These are phyloP conservation scores for Penicillium turbatum DNA, from an alignment of 495 filamentous ascomycete species.

Conservation along the genomic window DNA sequence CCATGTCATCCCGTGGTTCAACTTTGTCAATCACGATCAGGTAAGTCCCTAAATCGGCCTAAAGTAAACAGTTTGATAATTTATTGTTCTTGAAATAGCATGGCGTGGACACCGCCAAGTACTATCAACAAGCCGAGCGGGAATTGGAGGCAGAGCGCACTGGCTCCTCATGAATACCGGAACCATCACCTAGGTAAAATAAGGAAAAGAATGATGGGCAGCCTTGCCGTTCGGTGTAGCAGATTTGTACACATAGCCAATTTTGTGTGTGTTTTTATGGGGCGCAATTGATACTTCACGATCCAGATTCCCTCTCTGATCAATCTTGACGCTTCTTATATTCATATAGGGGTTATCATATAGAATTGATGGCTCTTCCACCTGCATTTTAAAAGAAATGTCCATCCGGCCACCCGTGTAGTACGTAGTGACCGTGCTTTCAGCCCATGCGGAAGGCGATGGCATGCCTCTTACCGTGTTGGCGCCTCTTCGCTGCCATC, in stretches of 20 bases:
- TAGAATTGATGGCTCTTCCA: neutral
- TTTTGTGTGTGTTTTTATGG: slow-evolving; percentile 20
- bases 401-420: neutral
- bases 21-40: slow-evolving; percentile 93
- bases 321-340: neutral
- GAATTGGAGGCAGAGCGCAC: slow-evolving; percentile 77
- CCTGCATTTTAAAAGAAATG: neutral
- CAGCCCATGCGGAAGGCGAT: too few species aligned
- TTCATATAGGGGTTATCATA: neutral
- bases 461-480: neutral
- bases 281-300: slow-evolving; percentile 26
- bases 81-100: slow-evolving; percentile 53
- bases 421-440: neutral
- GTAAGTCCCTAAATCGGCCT: slow-evolving; percentile 31
- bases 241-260: slow-evolving; percentile 32
- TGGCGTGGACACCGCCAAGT: slow-evolving; percentile 96
- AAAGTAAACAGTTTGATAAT: neutral
- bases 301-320: slow-evolving; percentile 19
- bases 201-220: neutral
- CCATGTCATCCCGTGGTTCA: slow-evolving; percentile 89
- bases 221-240: slow-evolving; percentile 13
- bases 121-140: slow-evolving; percentile 92
- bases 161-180: slow-evolving; percentile 21
- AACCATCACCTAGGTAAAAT: slow-evolving; percentile 1
- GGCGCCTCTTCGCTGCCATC: slow-evolving; percentile 4